Percentiles rank a stretch among this genome's conserved stretches.
phyloP scores from a whole-genome alignment of 345 rosid species.

The Linum usitatissimum region DNA sequence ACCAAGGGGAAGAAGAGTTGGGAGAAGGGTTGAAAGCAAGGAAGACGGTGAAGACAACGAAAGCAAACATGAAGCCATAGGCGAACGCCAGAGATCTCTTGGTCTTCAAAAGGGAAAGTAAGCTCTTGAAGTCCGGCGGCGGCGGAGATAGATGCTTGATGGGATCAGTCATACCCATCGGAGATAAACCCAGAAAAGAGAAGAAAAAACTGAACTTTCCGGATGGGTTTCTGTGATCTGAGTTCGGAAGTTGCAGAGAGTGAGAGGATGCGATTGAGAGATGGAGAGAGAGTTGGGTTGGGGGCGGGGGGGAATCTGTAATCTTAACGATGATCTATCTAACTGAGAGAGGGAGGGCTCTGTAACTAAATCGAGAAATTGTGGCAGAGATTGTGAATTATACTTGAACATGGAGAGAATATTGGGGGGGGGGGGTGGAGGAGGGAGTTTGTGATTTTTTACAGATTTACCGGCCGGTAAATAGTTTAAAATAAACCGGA shows the following conservation, averaged over 20 bases:
- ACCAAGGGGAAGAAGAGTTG: constrained; percentile 40
- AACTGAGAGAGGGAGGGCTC: too few species aligned
- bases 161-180: constrained; percentile 41
- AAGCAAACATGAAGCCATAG: constrained; percentile 52
- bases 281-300: neutral
- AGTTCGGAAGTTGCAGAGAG: neutral
- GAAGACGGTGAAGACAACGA: constrained; percentile 56
- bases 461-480: too few species aligned
- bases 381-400: too few species aligned
- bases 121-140: constrained; percentile 39
- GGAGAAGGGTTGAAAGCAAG: constrained; percentile 60
- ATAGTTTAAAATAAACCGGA: too few species aligned
- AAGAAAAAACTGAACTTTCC: neutral
- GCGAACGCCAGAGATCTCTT: constrained; percentile 44
- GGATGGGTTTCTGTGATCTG: neutral
- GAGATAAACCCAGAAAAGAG: neutral
- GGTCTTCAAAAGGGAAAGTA: constrained; percentile 36
- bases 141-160: constrained; percentile 29
- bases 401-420: too few species aligned
- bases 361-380: too few species aligned
- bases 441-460: too few species aligned
- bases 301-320: neutral
- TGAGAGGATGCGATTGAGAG: neutral
- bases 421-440: too few species aligned
- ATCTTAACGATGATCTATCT: too few species aligned